Evolutionary conservation across 2,329 filamentous ascomycete species (phyloP), one percentile per base, ranked within the genome.

Genomic region (Phoma sp.): DNA sequence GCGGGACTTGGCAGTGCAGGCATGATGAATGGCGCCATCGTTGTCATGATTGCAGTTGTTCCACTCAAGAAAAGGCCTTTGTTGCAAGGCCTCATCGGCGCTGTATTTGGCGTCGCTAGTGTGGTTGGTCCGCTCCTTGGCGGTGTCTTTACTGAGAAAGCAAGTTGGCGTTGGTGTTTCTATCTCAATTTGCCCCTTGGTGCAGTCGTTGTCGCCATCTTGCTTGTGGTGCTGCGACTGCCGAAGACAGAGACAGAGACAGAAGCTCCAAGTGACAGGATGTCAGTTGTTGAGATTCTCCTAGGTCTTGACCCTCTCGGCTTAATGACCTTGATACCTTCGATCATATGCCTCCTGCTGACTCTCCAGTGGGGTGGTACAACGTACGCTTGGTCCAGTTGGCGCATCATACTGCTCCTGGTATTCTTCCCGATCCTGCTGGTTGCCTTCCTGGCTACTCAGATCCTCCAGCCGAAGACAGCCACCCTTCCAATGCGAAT

Each of bases 121-220:
- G 50, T 58, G 12, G 23, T 48, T 36, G 59, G 51, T 11, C 61
- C 59, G 5, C 28, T 60, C 18, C 47, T 67, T 30, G 64, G 62
- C 28, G 57, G 57, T 12, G 43, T 38, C 14, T 86, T 90, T 58
- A 87, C 86, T 0, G 76, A 83, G 43, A 75, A 79, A 21, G 79
- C 83, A 4, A 80, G 74, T n/a, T 89, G 87, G 87, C 76, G 86
- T 48, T 88, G 59, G 61, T 74, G 67, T 45, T 66, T 66, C 42
- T 66, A 66, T 36, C 57, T 67, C 55, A 66, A 65, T 28, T 43
- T 67, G 9, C 64, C 65, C 3, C 15, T 62, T 4, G 60, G 65
- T 15, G 61, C 30, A 1, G 34, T 63, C 12, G 46, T 57, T 3
- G 36, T 63, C 9, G 18, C 52, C 7, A 40, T 56, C 11, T 29